Conservation (phyloP, 2,329 filamentous ascomycete genomes). For the Ceratocystis albifundus region DNA sequence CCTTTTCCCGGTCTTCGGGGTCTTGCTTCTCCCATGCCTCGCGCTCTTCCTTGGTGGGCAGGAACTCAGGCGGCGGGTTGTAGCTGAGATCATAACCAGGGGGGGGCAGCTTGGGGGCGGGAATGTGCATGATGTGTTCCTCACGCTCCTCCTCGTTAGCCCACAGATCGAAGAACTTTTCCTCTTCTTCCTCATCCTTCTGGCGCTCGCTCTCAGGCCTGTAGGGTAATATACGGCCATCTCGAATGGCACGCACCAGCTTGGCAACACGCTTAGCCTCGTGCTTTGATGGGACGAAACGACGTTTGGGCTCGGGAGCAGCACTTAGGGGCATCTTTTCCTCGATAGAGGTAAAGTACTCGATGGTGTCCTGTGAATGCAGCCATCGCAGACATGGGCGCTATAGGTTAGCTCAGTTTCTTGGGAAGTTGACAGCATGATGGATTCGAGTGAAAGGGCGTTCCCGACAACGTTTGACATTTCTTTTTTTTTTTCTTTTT, state of each 20-base stretch:
- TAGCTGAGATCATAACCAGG: slow-evolving; percentile 94
- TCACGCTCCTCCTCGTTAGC: slow-evolving; percentile 75
- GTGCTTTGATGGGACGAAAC: slow-evolving; percentile 93
- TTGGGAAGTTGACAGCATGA: neutral
- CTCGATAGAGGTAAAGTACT: slow-evolving; percentile 82
- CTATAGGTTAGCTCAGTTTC: neutral
- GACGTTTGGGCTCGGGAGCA: slow-evolving; percentile 87
- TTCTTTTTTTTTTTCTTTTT: neutral
- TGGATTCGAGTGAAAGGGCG: neutral
- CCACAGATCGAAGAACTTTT: slow-evolving; percentile 81
- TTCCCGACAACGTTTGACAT: neutral
- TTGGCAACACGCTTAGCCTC: slow-evolving; percentile 96
- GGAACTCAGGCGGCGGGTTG: slow-evolving; percentile 87
- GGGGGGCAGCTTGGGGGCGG: slow-evolving; percentile 83
- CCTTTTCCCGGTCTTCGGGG: slow-evolving; percentile 79
- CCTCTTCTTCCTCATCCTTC: slow-evolving; percentile 59
- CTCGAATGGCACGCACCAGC: slow-evolving; percentile 86
- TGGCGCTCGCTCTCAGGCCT: slow-evolving; percentile 57
- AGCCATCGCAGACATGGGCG: neutral
- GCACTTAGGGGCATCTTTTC: slow-evolving; percentile 93
- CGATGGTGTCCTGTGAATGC: slow-evolving; percentile 56
- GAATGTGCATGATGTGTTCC: slow-evolving; percentile 85
- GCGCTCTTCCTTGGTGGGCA: slow-evolving; percentile 75
- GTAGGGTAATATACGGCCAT: slow-evolving; percentile 87
- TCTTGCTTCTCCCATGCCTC: slow-evolving; percentile 76